phyloP scores from a whole-genome alignment of 2,329 filamentous ascomycete species.

The Xylariaceae sp. region DNA sequence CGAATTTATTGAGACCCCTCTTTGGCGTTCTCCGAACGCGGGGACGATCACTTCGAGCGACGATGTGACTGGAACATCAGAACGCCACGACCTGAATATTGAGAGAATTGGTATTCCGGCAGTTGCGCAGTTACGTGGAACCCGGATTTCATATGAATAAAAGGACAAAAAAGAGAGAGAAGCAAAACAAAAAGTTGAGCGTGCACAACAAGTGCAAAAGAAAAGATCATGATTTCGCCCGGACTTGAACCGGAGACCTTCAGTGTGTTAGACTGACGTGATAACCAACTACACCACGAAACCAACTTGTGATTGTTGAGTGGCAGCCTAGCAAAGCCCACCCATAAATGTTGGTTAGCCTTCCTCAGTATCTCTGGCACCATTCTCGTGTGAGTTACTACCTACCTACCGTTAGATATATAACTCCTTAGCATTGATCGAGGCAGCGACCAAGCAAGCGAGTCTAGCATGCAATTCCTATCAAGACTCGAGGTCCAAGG shows the following conservation, averaged over 20 bases:
- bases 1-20: background rate
- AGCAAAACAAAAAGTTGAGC: background rate
- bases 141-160: no score
- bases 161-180: background rate
- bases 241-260: conserved; percentile 35
- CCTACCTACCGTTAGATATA: no score
- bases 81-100: background rate
- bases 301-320: conserved; percentile 3
- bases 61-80: background rate
- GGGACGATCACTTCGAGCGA: background rate
- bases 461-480: background rate
- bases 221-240: conserved; percentile 26
- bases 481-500: background rate
- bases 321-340: background rate
- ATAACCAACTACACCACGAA: conserved; percentile 42
- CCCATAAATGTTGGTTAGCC: background rate
- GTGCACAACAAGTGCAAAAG: background rate
- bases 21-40: background rate
- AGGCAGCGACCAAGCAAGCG: background rate
- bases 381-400: no score
- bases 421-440: no score
- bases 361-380: no score
- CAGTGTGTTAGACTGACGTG: conserved; percentile 44
- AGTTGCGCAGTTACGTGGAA: no score
- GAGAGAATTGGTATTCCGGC: background rate